Conservation (phyloP, 768 basidiomycete species). For the Leccinum pellstonianum region DNA sequence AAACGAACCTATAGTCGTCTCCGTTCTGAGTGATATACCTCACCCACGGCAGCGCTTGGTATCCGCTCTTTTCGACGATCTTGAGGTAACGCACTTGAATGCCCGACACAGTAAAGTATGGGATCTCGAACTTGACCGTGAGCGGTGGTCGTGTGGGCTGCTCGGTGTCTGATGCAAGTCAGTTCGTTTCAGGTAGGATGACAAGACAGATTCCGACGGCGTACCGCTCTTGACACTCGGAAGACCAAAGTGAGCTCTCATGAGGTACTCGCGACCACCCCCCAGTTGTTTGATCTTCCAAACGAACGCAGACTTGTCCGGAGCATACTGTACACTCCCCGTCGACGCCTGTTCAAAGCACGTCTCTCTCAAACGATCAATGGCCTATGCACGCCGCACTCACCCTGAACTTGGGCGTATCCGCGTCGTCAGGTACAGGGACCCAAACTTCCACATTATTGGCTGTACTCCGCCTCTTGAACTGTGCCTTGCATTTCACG, state of each 20-base stretch:
- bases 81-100: conserved; percentile 98
- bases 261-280: conserved; percentile 93
- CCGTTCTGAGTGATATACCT: conserved; percentile 91
- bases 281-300: conserved; percentile 99
- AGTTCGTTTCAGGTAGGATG: not conserved
- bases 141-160: conserved; percentile 81
- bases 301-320: conserved; percentile 96
- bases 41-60: conserved; percentile 96
- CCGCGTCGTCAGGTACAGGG: conserved; percentile 98
- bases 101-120: conserved; percentile 97
- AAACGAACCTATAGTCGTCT: conserved; percentile 79
- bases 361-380: not conserved
- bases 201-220: conserved; percentile 27
- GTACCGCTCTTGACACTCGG: conserved; percentile 89
- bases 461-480: conserved; percentile 93
- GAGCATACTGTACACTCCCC: conserved; percentile 94
- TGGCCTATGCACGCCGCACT: not conserved
- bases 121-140: conserved; percentile 97
- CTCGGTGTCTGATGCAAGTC: conserved; percentile 53
- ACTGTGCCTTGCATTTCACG: conserved; percentile 95
- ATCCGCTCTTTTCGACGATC: conserved; percentile 98
- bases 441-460: conserved; percentile 99
- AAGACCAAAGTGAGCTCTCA: conserved; percentile 97
- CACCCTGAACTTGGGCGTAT: conserved; percentile 95
- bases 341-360: conserved; percentile 70